These are phyloP conservation scores for Apiospora marii DNA, from an alignment of 2,329 filamentous ascomycete species.

Conservation along the genomic window DNA sequence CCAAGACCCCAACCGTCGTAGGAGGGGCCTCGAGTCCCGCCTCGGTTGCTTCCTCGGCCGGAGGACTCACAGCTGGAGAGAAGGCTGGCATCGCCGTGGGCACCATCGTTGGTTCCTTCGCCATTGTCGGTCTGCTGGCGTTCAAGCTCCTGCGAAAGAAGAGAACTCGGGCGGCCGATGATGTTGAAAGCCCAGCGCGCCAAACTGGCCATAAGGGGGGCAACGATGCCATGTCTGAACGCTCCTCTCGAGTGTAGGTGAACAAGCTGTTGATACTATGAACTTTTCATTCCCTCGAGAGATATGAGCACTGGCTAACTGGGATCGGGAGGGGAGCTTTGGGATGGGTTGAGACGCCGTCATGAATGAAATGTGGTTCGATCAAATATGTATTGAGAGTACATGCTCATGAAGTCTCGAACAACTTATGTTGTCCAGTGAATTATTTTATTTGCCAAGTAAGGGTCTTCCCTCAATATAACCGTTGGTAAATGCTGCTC, in stretches of 20 bases:
- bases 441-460: too few relatives aligned
- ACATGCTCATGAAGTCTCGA: too few relatives aligned
- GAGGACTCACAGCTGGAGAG: conserved; percentile 42
- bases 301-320: neutral
- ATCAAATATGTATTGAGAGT: too few relatives aligned
- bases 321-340: too few relatives aligned
- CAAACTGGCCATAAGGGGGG: neutral
- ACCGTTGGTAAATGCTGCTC: too few relatives aligned
- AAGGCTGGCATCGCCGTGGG: conserved; percentile 49
- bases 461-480: too few relatives aligned
- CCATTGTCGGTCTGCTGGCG: conserved; percentile 39
- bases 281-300: neutral
- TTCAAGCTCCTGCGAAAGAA: conserved; percentile 39
- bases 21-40: conserved; percentile 22
- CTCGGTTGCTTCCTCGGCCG: conserved; percentile 27
- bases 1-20: conserved; percentile 30
- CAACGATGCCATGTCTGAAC: neutral
- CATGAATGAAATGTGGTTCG: too few relatives aligned
- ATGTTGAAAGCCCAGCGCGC: neutral
- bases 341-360: too few relatives aligned
- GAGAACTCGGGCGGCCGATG: neutral
- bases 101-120: conserved; percentile 42
- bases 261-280: neutral
- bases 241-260: neutral
- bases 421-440: too few relatives aligned